Conservation (phyloP, 495 filamentous ascomycete species). For the Astrothelium macrocarpum region DNA sequence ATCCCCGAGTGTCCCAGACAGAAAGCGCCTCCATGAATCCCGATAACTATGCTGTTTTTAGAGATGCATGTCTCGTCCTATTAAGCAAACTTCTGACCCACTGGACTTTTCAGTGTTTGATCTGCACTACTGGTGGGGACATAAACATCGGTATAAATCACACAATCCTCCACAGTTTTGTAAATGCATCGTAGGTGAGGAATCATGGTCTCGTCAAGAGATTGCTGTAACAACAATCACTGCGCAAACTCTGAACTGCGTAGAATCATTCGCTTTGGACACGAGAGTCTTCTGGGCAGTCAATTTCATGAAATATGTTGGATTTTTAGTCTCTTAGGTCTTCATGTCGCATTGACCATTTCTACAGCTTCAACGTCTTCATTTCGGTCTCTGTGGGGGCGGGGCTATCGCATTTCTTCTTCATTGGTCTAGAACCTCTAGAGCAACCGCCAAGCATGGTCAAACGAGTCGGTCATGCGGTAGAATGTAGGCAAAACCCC, state of each 20-base stretch:
- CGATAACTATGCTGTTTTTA: neutral
- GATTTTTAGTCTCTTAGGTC: too few species aligned
- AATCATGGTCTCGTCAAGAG: neutral
- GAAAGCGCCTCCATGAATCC: constrained; percentile 8
- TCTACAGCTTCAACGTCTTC: too few species aligned
- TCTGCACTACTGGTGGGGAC: neutral
- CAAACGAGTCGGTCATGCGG: too few species aligned
- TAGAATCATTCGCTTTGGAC: neutral
- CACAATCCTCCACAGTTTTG: constrained; percentile 7
- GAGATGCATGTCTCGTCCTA: neutral
- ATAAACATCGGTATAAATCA: constrained; percentile 3
- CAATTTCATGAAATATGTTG: too few species aligned
- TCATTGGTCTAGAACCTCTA: too few species aligned
- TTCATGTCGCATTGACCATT: too few species aligned
- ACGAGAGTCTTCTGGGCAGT: too few species aligned
- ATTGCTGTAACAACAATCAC: too few species aligned
- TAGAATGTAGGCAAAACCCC: too few species aligned
- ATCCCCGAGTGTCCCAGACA: constrained; percentile 3
- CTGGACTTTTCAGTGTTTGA: neutral
- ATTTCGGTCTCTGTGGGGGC: neutral
- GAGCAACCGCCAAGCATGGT: too few species aligned
- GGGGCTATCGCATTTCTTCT: too few species aligned
- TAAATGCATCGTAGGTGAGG: constrained; percentile 4
- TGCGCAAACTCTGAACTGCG: neutral
- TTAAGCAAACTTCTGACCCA: neutral